A percentile compares a stretch with the other conserved stretches of the same genome.
phyloP scores from a whole-genome alignment of 2,329 filamentous ascomycete genomes.

The Trichocomaceae sp. region DNA sequence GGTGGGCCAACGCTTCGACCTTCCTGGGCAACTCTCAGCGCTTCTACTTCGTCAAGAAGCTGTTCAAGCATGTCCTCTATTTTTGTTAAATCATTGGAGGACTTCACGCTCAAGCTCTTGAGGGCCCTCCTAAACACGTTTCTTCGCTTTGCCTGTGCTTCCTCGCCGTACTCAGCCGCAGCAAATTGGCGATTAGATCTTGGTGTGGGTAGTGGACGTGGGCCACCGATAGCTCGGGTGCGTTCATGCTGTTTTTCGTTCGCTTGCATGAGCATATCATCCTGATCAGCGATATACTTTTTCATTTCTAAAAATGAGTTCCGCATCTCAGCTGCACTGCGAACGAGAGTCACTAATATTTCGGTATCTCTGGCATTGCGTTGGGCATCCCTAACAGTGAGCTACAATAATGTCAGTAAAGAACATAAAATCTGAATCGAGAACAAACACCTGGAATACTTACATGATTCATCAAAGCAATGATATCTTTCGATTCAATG shows the following conservation, averaged over 20 bases:
- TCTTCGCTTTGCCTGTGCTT: conserved; percentile 68
- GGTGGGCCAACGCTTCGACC: conserved; percentile 22
- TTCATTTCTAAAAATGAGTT: conserved; percentile 95
- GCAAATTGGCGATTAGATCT: conserved; percentile 50
- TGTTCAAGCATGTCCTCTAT: conserved; percentile 92
- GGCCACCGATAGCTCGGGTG: conserved; percentile 75
- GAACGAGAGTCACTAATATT: conserved; percentile 87
- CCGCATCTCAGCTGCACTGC: conserved; percentile 92
- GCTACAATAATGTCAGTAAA: conserved; percentile 40
- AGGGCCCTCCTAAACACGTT: conserved; percentile 93
- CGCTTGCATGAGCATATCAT: conserved; percentile 78
- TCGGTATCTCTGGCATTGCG: conserved; percentile 94
- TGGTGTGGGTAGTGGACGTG: conserved; percentile 69
- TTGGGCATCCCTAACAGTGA: conserved; percentile 94
- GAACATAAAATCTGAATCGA: conserved; percentile 13
- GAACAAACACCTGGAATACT: conserved; percentile 32
- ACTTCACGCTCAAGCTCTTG: conserved; percentile 81
- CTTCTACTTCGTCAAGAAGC: conserved; percentile 85
- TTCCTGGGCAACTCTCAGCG: conserved; percentile 57
- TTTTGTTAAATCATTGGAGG: conserved; percentile 75
- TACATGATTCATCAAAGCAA: conserved; percentile 93
- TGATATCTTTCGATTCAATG: conserved; percentile 93
- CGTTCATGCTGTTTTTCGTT: conserved; percentile 84
- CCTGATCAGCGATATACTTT: conserved; percentile 81
- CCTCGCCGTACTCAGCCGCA: conserved; percentile 48